These are phyloP conservation scores for Cyclotella baltica DNA, from an alignment of 108 stramenopile species.

Conservation along the genomic window DNA sequence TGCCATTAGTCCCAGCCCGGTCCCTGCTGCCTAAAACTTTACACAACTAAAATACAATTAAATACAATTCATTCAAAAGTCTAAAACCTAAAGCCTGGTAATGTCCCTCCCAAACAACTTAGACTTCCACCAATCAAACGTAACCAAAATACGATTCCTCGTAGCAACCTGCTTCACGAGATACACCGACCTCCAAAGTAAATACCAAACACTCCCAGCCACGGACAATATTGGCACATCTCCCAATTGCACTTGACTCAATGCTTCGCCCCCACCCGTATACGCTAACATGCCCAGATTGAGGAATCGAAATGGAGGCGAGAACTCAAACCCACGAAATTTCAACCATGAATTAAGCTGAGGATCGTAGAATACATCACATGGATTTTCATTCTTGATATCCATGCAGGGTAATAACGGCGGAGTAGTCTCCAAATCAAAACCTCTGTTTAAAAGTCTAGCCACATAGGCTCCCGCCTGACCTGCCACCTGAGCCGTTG, in stretches of 20 bases:
- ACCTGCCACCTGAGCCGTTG: constrained; percentile 81
- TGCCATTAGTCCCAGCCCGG: too few species aligned
- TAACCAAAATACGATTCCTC: constrained; percentile 65
- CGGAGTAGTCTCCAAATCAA: constrained; percentile 53
- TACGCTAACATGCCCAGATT: constrained; percentile 77
- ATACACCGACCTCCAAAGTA: constrained; percentile 78
- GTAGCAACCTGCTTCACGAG: constrained; percentile 81
- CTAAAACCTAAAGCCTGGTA: constrained; percentile 62
- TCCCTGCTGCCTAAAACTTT: too few species aligned
- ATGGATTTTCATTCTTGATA: not conserved
- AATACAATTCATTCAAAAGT: too few species aligned
- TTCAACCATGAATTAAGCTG: constrained; percentile 48
- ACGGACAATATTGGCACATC: constrained; percentile 56
- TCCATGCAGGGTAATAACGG: constrained; percentile 27
- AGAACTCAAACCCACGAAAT: constrained; percentile 58
- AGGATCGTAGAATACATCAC: constrained; percentile 32
- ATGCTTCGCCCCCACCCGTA: constrained; percentile 66
- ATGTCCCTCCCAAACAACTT: constrained; percentile 71
- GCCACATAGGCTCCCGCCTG: constrained; percentile 79
- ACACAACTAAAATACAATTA: too few species aligned
- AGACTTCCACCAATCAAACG: constrained; percentile 79
- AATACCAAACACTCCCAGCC: constrained; percentile 59
- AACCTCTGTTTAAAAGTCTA: constrained; percentile 60
- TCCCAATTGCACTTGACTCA: constrained; percentile 73
- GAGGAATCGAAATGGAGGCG: constrained; percentile 61